Evolutionary conservation across 2,329 filamentous ascomycete genomes (phyloP).

Genomic region (Fusarium xyrophilum): DNA sequence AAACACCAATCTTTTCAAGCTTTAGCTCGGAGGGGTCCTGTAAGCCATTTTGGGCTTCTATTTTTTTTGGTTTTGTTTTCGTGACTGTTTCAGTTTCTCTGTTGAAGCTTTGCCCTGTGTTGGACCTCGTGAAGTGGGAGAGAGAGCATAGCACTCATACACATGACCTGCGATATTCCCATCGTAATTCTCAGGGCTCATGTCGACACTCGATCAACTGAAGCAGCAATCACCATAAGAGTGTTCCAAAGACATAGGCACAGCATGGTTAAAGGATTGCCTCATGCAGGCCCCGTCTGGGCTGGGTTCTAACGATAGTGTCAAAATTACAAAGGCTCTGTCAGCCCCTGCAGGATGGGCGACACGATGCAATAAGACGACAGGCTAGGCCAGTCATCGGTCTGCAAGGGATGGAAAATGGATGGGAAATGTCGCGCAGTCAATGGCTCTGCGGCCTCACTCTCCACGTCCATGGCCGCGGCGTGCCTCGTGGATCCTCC

Average conservation of each 20-base stretch:
- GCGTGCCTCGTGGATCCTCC: slow-evolving; percentile 27
- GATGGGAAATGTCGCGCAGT: slow-evolving; percentile 34
- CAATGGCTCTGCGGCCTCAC: slow-evolving; percentile 10
- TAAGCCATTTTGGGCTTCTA: slow-evolving; percentile 9
- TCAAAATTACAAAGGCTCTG: neutral
- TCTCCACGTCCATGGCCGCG: slow-evolving; percentile 26
- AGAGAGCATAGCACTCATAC: neutral
- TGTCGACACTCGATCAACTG: neutral
- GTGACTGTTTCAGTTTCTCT: neutral
- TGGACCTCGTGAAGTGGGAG: neutral
- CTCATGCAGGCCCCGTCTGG: slow-evolving; percentile 8
- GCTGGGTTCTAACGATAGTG: neutral
- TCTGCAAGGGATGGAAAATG: slow-evolving; percentile 13
- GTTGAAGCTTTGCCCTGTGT: neutral
- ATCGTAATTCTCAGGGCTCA: neutral
- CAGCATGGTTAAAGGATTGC: neutral
- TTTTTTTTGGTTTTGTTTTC: slow-evolving; percentile 5
- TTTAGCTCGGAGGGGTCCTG: slow-evolving; percentile 24
- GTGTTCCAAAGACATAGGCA: neutral
- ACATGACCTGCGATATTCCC: neutral
- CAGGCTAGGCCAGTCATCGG: slow-evolving; percentile 7
- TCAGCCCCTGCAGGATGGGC: neutral
- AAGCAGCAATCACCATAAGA: neutral
- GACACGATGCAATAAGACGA: neutral
- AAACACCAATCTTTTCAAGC: slow-evolving; percentile 18